Evolutionary conservation across 345 rosid species (phyloP).

Genomic region (Balakata baccata): DNA sequence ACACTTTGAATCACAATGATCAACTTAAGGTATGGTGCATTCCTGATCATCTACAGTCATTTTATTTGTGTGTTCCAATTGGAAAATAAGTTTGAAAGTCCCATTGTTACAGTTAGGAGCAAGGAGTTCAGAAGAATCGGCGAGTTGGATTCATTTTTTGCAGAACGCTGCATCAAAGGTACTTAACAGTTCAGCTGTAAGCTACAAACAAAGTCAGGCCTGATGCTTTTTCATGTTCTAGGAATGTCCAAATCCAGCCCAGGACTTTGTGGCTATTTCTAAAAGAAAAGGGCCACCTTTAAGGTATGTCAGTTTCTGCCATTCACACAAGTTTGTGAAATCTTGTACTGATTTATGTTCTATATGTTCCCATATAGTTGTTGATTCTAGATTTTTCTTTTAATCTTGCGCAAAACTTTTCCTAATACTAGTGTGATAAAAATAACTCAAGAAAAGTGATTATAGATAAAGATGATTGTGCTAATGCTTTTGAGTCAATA

Average conservation of each 20-base stretch:
- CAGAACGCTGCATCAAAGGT: conserved; percentile 82
- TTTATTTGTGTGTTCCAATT: background rate
- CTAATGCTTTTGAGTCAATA: too few species aligned
- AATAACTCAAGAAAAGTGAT: too few species aligned
- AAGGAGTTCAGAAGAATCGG: conserved; percentile 91
- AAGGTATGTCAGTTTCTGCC: conserved; percentile 28
- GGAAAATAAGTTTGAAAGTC: conserved; percentile 10
- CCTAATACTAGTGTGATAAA: background rate
- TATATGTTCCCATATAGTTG: background rate
- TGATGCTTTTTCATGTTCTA: conserved; percentile 27
- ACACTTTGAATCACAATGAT: conserved; percentile 65
- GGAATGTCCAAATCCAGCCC: conserved; percentile 47
- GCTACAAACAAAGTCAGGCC: background rate
- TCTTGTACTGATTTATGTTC: background rate
- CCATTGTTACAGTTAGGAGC: conserved; percentile 67
- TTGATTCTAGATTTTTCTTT: background rate
- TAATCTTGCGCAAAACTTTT: background rate
- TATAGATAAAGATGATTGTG: too few species aligned
- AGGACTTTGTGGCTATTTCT: conserved; percentile 49
- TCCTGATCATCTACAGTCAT: background rate
- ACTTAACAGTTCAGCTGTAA: background rate
- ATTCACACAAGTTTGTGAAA: background rate
- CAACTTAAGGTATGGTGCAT: conserved; percentile 58
- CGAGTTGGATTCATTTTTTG: conserved; percentile 69
- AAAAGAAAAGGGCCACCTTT: conserved; percentile 53